These are phyloP conservation scores for Suillus brevipes DNA, from an alignment of 768 basidiomycete species.

Conservation along the genomic window DNA sequence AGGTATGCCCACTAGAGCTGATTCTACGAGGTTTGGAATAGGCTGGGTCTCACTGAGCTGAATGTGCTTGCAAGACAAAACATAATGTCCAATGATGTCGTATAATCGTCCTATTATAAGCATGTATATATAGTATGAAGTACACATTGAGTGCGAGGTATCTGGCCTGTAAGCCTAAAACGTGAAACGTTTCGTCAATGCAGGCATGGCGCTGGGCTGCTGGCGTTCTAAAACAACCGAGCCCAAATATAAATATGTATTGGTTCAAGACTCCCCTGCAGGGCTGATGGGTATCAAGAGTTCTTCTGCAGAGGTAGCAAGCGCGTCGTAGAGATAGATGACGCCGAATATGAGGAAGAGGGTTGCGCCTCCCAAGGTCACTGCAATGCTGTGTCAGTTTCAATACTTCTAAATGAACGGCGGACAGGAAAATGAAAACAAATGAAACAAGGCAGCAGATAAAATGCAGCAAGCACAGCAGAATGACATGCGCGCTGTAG, in stretches of 20 bases:
- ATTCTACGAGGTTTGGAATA: slow-evolving; percentile 87
- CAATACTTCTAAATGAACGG: slow-evolving; percentile 16
- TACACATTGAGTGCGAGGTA: not conserved
- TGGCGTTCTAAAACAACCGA: not conserved
- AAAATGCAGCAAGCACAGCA: slow-evolving; percentile 51
- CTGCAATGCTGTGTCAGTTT: slow-evolving; percentile 37
- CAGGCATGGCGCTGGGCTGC: not conserved
- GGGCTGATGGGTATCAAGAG: slow-evolving; percentile 15
- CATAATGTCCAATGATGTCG: not conserved
- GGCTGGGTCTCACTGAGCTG: slow-evolving; percentile 24
- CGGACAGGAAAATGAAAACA: slow-evolving; percentile 65
- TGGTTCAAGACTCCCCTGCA: not conserved
- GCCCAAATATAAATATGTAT: not conserved
- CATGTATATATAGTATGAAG: not conserved
- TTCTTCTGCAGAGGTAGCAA: slow-evolving; percentile 26
- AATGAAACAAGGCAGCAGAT: slow-evolving; percentile 65
- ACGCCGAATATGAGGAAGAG: slow-evolving; percentile 85
- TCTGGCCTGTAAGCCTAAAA: not conserved
- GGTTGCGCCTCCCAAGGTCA: slow-evolving; percentile 79
- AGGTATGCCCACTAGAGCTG: slow-evolving; percentile 58
- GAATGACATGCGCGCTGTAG: slow-evolving; percentile 75
- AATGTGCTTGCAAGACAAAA: not conserved
- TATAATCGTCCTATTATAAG: not conserved
- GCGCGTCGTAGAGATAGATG: slow-evolving; percentile 74
- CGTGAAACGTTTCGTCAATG: not conserved